Conservation (phyloP, 108 stramenopile genomes). For the Cyclotella atomus region DNA sequence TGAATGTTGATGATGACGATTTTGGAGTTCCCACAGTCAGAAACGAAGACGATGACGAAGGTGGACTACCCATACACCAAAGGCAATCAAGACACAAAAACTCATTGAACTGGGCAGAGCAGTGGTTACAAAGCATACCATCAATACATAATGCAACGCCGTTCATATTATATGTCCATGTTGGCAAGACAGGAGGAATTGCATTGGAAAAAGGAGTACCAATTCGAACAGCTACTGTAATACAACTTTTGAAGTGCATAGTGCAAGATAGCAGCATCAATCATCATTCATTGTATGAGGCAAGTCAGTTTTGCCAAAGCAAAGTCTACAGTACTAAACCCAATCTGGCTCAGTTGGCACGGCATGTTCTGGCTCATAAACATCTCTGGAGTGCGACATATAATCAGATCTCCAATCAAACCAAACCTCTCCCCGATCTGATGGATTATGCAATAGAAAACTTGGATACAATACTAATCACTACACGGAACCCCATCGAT, state of each 20-base stretch:
- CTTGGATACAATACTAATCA: constrained; percentile 3
- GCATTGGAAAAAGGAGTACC: constrained; percentile 4
- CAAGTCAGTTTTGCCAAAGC: background rate
- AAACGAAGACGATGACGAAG: too few relatives aligned
- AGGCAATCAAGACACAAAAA: background rate
- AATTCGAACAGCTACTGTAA: background rate
- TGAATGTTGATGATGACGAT: background rate
- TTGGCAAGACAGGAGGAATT: constrained; percentile 7
- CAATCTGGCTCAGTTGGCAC: background rate
- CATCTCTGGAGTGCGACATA: background rate
- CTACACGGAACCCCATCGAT: constrained; percentile 12
- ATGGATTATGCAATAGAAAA: background rate
- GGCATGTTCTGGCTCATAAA: constrained; percentile 4
- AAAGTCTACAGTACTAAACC: background rate
- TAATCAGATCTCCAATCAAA: background rate
- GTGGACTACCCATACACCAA: too few relatives aligned
- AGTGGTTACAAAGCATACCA: background rate
- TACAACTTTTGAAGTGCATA: background rate
- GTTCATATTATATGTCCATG: background rate
- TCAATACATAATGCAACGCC: background rate
- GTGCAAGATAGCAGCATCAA: background rate
- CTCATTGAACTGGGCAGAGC: background rate
- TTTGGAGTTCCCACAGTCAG: too few relatives aligned
- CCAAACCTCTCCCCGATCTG: background rate
- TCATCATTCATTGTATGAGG: background rate